Evolutionary conservation across 805 yeast genomes (phyloP).

Genomic region (Yarrowia sp.): DNA sequence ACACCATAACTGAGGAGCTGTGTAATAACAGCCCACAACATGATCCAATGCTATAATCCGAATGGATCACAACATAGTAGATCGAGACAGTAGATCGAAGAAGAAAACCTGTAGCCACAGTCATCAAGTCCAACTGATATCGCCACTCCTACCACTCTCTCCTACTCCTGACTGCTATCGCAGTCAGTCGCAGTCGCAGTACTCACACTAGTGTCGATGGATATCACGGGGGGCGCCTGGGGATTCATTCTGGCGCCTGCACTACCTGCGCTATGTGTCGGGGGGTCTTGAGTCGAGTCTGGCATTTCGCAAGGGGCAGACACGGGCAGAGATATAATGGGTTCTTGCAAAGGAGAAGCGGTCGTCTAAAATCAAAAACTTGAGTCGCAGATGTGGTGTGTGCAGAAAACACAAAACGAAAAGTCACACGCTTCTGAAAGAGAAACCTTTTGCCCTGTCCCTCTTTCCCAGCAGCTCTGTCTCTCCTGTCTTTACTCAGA

Average conservation of each 20-base stretch:
- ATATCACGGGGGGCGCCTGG: conserved; percentile 37
- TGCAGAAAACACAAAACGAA: neutral
- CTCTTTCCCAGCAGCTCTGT: neutral
- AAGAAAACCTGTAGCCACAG: too few relatives aligned
- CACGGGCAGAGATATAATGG: conserved; percentile 11
- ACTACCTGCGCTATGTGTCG: neutral
- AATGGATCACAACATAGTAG: too few relatives aligned
- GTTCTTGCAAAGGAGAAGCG: neutral
- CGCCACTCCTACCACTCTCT: too few relatives aligned
- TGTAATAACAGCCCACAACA: too few relatives aligned
- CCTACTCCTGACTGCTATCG: too few relatives aligned
- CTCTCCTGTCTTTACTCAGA: neutral
- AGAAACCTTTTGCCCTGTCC: neutral
- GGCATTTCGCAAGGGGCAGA: conserved; percentile 21
- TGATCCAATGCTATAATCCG: too few relatives aligned
- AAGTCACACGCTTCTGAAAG: neutral
- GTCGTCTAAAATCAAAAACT: neutral
- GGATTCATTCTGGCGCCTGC: conserved; percentile 20
- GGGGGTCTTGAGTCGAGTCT: conserved; percentile 10
- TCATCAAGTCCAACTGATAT: too few relatives aligned
- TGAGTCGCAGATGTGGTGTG: too few relatives aligned
- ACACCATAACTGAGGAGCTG: too few relatives aligned
- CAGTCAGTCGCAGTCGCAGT: neutral
- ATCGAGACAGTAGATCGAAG: too few relatives aligned
- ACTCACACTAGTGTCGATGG: conserved; percentile 39